phyloP scores from a whole-genome alignment of 2,329 filamentous ascomycete genomes.

The Lomentospora prolificans region DNA sequence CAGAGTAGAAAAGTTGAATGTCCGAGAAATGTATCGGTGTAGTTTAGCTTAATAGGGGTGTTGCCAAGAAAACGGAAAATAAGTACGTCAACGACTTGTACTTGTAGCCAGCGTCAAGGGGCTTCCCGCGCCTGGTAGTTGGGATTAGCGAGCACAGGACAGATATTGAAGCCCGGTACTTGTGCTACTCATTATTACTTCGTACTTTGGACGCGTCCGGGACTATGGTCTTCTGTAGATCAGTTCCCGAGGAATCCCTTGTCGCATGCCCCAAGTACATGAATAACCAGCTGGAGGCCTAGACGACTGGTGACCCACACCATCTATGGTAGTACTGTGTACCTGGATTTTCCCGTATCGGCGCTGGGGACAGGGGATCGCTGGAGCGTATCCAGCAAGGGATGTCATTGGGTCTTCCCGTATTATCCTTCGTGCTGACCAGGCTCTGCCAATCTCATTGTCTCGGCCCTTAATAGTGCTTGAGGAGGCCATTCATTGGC shows the following conservation, averaged over 20 bases:
- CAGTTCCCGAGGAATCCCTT: too few species aligned
- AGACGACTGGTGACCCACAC: too few species aligned
- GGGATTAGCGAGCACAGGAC: background rate
- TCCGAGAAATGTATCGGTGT: too few species aligned
- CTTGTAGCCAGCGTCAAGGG: background rate
- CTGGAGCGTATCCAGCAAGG: background rate
- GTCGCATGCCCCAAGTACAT: too few species aligned
- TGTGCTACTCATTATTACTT: background rate
- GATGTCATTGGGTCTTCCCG: background rate
- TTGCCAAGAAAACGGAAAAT: constrained; percentile 6
- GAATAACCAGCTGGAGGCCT: too few species aligned
- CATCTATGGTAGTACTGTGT: too few species aligned
- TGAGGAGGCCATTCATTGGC: too few species aligned
- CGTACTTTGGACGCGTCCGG: too few species aligned
- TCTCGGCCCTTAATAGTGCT: too few species aligned
- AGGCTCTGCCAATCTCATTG: background rate
- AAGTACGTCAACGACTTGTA: background rate
- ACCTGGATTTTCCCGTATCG: background rate
- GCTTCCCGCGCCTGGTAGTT: background rate
- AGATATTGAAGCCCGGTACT: background rate
- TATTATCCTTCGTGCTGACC: background rate
- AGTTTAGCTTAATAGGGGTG: constrained; percentile 3
- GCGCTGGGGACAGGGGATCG: background rate
- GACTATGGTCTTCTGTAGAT: too few species aligned
- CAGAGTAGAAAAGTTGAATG: too few species aligned